Conservation (phyloP, 306 rosid genomes). For the Carpinus fangiana region DNA sequence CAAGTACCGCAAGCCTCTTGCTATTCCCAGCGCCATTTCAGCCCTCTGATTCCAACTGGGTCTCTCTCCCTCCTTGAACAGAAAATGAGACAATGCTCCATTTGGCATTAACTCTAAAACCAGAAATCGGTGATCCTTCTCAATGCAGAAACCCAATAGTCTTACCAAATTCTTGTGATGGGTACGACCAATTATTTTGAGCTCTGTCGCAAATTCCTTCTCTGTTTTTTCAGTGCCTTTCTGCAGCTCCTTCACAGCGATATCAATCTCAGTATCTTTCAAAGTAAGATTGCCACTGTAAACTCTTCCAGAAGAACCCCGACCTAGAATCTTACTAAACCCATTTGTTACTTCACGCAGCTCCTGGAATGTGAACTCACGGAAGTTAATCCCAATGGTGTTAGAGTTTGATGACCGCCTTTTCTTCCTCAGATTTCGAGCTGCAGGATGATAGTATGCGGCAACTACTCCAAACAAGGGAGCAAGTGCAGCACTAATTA, state of each 20-base stretch:
- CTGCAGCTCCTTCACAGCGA: constrained; percentile 39
- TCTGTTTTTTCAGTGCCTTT: constrained; percentile 29
- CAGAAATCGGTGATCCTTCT: constrained; percentile 27
- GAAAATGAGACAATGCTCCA: constrained; percentile 27
- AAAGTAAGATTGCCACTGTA: constrained; percentile 21
- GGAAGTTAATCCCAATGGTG: constrained; percentile 36
- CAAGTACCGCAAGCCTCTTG: constrained; percentile 37
- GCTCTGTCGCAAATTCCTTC: constrained; percentile 40
- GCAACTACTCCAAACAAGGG: constrained; percentile 32
- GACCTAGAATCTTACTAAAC: constrained; percentile 26
- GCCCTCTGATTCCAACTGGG: constrained; percentile 38
- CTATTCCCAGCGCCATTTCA: constrained; percentile 36
- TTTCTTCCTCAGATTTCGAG: constrained; percentile 21
- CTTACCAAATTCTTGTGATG: constrained; percentile 43
- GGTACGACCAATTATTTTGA: constrained; percentile 35
- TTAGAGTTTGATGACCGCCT: constrained; percentile 12
- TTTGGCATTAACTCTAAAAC: constrained; percentile 42
- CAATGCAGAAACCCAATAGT: constrained; percentile 37
- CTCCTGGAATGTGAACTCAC: constrained; percentile 39
- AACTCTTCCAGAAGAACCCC: constrained; percentile 37
- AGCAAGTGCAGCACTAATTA: constrained; percentile 31
- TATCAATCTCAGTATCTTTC: constrained; percentile 21
- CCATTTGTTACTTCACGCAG: constrained; percentile 39
- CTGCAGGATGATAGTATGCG: constrained; percentile 32
- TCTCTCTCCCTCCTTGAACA: constrained; percentile 28